These are phyloP conservation scores for Multifurca ochricompacta DNA, from an alignment of 768 basidiomycete species.

Conservation along the genomic window DNA sequence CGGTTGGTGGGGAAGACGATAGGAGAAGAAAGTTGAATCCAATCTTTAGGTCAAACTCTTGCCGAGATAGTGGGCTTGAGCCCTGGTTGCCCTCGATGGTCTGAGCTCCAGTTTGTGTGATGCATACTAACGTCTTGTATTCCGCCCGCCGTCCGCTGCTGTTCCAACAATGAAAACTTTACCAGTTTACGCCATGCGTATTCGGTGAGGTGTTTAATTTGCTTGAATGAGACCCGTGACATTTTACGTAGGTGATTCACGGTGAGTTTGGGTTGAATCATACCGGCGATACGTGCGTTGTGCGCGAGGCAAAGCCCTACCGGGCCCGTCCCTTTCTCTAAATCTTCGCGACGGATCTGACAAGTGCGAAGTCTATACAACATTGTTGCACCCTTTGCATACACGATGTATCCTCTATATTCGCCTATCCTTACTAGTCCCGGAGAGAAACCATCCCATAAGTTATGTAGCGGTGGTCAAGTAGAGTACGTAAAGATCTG, in stretches of 20 bases:
- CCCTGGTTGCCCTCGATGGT: not conserved
- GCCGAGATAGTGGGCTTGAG: not conserved
- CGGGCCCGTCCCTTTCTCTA: too few species aligned
- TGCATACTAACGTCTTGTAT: too few species aligned
- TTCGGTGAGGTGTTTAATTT: not conserved
- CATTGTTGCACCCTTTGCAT: not conserved
- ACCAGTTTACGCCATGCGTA: not conserved
- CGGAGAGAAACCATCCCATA: not conserved
- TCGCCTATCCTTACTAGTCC: too few species aligned
- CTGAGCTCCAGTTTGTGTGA: not conserved
- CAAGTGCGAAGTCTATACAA: not conserved
- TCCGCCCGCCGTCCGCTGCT: too few species aligned
- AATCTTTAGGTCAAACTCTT: not conserved
- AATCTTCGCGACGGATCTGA: too few species aligned
- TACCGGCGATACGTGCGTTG: too few species aligned
- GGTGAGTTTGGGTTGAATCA: too few species aligned
- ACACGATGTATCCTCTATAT: not conserved
- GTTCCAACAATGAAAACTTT: too few species aligned
- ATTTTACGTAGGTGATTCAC: too few species aligned
- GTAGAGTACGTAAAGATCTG: not conserved
- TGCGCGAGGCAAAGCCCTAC: too few species aligned
- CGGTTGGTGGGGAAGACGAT: slow-evolving; percentile 71
- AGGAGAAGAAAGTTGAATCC: not conserved
- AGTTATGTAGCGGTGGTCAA: not conserved
- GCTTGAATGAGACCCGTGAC: not conserved